Evolutionary conservation across 805 yeast genomes (phyloP), one percentile per base, ranked within the genome.

Genomic region (Candida manassasensis): DNA sequence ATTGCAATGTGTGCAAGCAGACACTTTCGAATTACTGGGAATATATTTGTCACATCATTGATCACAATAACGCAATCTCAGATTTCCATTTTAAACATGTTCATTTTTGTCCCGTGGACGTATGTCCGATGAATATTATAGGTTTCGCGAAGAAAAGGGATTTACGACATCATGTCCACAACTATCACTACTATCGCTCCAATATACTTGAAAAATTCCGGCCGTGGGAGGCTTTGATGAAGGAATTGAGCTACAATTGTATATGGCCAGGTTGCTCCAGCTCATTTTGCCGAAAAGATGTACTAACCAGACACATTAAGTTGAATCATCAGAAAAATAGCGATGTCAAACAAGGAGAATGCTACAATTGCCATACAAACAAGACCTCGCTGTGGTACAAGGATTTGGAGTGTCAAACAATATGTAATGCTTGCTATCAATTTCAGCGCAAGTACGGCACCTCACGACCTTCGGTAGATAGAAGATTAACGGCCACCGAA

Each of bases 311-410:
- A 43, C 84, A 78, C 45, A 61, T 61, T 17, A 64, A 66, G 32
- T 58, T 76, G 41, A 80, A 73, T n/a, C 81, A 77, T 47, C 47
- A 56, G 17, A 67, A 30, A 21, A 21, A 21, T 30, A 13, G 25
- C 7, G 33, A 30, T 30, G 15, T 30, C 6, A 30, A 30, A 21
- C 33, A 21, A 21, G 33, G 33, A n/a, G 33, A 30, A 24, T 90
- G 97, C 59, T 79, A 90, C n/a, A 90, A 90, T 60, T 90, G 98
- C 59, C 81, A 83, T 50, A 90, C 98, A 0, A 78, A 73, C 42
- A 88, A 93, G 14, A 90, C 98, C 0, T 97, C 98, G 1, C 60
- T 90, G 13, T 90, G 98, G 98, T 69, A 97, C 47, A 71, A 97
- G 34, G 86, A 87, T 49, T 88, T 95, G 0, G 85, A 84, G 39